These are phyloP conservation scores for Nepenthes gracilis DNA, from an alignment of 148 eudicot genomes.

Conservation along the genomic window DNA sequence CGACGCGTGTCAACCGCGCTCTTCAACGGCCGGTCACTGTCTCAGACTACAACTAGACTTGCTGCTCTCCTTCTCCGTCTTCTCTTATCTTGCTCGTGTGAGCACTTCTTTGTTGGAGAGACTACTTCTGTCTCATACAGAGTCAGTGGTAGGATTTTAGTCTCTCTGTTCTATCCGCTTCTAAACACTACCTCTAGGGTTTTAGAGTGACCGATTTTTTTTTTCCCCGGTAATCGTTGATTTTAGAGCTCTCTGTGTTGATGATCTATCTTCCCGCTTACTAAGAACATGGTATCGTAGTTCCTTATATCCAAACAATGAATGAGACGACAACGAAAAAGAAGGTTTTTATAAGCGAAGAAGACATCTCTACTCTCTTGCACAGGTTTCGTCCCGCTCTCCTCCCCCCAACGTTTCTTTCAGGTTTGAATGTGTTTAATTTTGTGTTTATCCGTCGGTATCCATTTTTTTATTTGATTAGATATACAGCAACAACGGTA, in stretches of 20 bases:
- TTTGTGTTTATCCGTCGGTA: not conserved
- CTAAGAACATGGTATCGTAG: too few species aligned
- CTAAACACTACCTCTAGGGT: not conserved
- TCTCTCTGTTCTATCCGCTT: too few species aligned
- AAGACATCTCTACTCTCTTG: conserved; percentile 36
- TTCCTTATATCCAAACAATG: not conserved
- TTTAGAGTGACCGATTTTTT: not conserved
- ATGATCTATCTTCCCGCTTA: too few species aligned
- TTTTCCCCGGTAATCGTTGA: not conserved
- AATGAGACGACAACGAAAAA: conserved; percentile 30
- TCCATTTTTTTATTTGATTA: conserved; percentile 10
- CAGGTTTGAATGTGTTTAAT: not conserved
- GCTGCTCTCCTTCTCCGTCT: too few species aligned
- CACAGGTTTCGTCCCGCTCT: conserved; percentile 31
- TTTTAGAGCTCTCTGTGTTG: too few species aligned
- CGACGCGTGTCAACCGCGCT: too few species aligned
- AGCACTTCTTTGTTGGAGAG: too few species aligned
- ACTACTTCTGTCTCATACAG: too few species aligned
- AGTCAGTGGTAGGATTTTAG: too few species aligned
- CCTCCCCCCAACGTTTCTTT: not conserved
- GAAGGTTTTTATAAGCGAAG: conserved; percentile 38
- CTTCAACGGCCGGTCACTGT: too few species aligned
- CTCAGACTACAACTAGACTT: too few species aligned
- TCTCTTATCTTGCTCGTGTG: too few species aligned
- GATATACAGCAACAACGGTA: conserved; percentile 56